Evolutionary conservation across 2,329 filamentous ascomycete genomes (phyloP).

Genomic region (Akanthomyces dipterigenus): DNA sequence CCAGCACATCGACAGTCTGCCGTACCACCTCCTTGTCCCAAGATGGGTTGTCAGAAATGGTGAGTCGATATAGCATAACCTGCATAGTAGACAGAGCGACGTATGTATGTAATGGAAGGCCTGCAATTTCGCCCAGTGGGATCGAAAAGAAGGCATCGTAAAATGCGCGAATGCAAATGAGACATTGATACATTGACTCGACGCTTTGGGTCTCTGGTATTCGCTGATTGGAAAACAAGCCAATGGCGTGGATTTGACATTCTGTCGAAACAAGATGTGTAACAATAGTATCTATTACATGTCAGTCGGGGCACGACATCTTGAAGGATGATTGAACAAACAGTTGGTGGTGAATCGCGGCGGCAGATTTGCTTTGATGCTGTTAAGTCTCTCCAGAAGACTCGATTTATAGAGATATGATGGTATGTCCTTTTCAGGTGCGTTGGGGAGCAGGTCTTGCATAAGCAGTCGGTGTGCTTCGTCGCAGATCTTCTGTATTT

Average conservation of each 20-base stretch:
- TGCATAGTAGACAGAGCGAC: slow-evolving; percentile 30
- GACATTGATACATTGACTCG: slow-evolving; percentile 29
- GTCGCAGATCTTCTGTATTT: slow-evolving; percentile 34
- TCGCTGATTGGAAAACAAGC: slow-evolving; percentile 23
- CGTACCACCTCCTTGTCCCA: slow-evolving; percentile 35
- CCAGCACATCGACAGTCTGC: slow-evolving; percentile 28
- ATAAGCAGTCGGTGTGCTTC: slow-evolving; percentile 27
- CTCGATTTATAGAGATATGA: slow-evolving; percentile 27
- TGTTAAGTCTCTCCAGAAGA: slow-evolving; percentile 22
- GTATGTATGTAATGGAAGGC: slow-evolving; percentile 28
- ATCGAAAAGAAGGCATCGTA: slow-evolving; percentile 31
- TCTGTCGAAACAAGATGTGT: slow-evolving; percentile 25
- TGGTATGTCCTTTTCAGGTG: slow-evolving; percentile 19
- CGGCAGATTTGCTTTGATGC: slow-evolving; percentile 17
- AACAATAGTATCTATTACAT: slow-evolving; percentile 22
- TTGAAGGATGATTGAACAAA: slow-evolving; percentile 16
- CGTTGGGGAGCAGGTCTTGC: slow-evolving; percentile 23
- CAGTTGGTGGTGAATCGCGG: slow-evolving; percentile 20
- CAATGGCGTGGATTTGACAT: slow-evolving; percentile 26
- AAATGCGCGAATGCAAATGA: slow-evolving; percentile 28
- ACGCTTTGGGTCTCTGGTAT: slow-evolving; percentile 27
- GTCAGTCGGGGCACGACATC: neutral
- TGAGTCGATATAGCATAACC: slow-evolving; percentile 32
- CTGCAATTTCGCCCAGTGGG: slow-evolving; percentile 22
- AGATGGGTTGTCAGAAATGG: slow-evolving; percentile 30